Conservation (phyloP, 192 early-diverging fungal genomes). For the Backusella australiensis region DNA sequence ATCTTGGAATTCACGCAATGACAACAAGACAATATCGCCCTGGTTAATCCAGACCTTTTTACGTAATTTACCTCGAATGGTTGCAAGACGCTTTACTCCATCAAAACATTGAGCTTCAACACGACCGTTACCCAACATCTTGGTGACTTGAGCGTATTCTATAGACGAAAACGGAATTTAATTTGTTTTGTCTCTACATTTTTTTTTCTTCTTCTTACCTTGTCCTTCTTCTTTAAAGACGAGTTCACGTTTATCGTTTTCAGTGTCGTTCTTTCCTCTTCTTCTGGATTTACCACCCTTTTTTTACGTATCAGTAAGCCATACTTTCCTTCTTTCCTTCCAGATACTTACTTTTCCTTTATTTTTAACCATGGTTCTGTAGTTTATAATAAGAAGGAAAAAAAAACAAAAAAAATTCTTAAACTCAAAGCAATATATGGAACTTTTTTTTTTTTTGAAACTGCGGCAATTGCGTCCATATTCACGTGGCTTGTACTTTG, state of each 20-base stretch:
- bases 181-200: background rate
- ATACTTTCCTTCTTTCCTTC: background rate
- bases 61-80: constrained; percentile 97
- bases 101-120: constrained; percentile 89
- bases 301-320: background rate
- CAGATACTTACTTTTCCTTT: constrained; percentile 9
- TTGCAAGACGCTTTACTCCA: constrained; percentile 85
- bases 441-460: constrained; percentile 14
- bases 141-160: constrained; percentile 93
- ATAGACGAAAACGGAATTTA: background rate
- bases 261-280: constrained; percentile 97
- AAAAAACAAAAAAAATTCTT: background rate
- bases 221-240: constrained; percentile 97
- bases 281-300: constrained; percentile 84
- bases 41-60: constrained; percentile 97
- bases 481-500: background rate
- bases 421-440: background rate
- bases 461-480: constrained; percentile 7
- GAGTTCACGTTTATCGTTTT: constrained; percentile 93
- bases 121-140: constrained; percentile 97
- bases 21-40: constrained; percentile 89
- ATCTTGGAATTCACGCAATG: constrained; percentile 93
- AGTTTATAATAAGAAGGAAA: constrained; percentile 15
- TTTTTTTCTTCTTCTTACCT: constrained; percentile 36
- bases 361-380: constrained; percentile 12